These are phyloP conservation scores for Alternaria solani DNA, from an alignment of 2,329 filamentous ascomycete genomes.

Conservation along the genomic window DNA sequence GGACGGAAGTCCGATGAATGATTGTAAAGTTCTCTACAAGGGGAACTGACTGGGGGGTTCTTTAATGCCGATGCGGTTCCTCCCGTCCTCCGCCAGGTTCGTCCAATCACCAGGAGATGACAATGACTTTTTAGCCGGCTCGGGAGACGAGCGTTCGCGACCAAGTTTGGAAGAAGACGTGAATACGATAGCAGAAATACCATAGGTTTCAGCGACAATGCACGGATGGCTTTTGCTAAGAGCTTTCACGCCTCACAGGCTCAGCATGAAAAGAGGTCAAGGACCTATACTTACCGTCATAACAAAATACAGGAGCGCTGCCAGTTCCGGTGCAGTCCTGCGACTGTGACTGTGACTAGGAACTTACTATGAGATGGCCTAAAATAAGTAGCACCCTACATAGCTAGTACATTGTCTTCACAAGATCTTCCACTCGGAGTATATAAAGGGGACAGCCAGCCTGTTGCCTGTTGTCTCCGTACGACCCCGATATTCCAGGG, in stretches of 20 bases:
- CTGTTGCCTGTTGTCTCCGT: neutral
- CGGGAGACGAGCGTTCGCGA: neutral
- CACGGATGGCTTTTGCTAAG: neutral
- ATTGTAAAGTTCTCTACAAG: neutral
- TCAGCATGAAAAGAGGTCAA: neutral
- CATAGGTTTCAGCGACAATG: neutral
- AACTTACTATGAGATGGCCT: neutral
- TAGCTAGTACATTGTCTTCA: neutral
- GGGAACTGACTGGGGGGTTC: neutral
- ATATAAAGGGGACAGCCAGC: neutral
- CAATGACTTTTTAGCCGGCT: neutral
- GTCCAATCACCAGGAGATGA: neutral
- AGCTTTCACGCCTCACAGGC: neutral
- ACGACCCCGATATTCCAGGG: no score
- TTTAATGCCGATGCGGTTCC: neutral
- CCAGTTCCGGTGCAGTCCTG: neutral
- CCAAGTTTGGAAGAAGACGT: neutral
- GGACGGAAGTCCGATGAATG: neutral
- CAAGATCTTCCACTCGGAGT: neutral
- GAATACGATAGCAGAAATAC: neutral
- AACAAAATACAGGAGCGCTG: neutral
- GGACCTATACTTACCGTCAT: neutral
- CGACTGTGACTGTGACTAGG: neutral
- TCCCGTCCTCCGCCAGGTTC: neutral
- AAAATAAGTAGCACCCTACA: neutral